Base-by-base conservation (phyloP, 1,284 basidiomycete genomes). In the Cutaneotrichosporon cutaneum region DNA sequence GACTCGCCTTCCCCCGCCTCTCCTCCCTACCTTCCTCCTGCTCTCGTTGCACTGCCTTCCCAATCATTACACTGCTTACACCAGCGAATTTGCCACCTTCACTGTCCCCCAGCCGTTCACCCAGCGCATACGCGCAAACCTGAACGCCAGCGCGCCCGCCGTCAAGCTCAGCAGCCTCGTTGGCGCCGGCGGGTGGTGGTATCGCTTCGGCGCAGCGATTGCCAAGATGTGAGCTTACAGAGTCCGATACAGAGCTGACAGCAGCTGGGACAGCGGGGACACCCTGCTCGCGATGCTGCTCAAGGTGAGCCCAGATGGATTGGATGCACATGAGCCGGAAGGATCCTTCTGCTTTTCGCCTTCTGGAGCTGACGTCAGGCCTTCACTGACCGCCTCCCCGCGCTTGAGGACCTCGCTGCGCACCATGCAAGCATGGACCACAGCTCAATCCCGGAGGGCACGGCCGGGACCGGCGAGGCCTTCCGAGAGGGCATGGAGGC, bases 401-500 rank as follows among this genome's bases (percentile, higher is more conserved):
- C 93, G 67, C 83, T 92, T 21, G 86, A 94, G 67, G 92, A 95
- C 76, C 90, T 94, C 72, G 90, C 92, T 1, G 90, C 93, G 64
- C 91, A 95, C 79, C 90, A 88, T 30, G 86, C 88, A 0, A 82
- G 90, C 11, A 86, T 83, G 44, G 85, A 86, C 58, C 18, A 21
- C n/a, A 82, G 82, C 36, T 72, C 71, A 81, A 83, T 44, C 10
- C 62, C 72, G 1, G 74, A 76, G 48, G 55, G 58, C 4, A 71
- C 70, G 16, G 62, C 68, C 3, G 75, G 72, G 14, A 67, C 80
- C 0, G 86, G 90, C 11, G 88, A 90, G 66, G 81, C 84, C 11
- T 94, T 95, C 72, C 83, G 90, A 68, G 91, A 94, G 74, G 92
- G 92, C 0, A 84, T 95, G 68, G 92, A 95, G 64, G 86, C 85